Evolutionary conservation across 2,329 filamentous ascomycete genomes (phyloP).

Genomic region (Shiraia bambusicola): DNA sequence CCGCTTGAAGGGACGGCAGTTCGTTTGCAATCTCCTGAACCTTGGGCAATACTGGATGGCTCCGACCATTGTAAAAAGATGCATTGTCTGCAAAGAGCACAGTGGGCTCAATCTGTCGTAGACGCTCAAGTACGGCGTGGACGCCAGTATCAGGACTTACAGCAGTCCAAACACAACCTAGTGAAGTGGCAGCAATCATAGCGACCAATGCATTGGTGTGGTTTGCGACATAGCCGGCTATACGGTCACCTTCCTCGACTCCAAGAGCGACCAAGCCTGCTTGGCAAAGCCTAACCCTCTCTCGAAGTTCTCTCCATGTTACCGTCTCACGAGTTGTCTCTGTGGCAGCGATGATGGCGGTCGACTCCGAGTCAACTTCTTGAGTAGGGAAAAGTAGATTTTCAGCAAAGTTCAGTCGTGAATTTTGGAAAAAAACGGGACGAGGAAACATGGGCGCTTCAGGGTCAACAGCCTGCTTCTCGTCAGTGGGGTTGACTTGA

Average conservation of each 20-base stretch:
- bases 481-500: constrained; percentile 14
- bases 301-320: constrained; percentile 78
- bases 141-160: constrained; percentile 92
- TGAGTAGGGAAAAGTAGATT: constrained; percentile 81
- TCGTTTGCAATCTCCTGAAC: constrained; percentile 72
- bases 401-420: constrained; percentile 88
- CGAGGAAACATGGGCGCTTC: constrained; percentile 78
- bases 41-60: constrained; percentile 78
- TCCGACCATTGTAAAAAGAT: constrained; percentile 86
- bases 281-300: constrained; percentile 73
- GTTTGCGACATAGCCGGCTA: constrained; percentile 81
- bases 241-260: constrained; percentile 64
- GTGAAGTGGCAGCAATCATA: constrained; percentile 77
- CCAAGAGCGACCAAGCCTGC: constrained; percentile 68
- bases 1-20: constrained; percentile 66
- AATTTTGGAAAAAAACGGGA: constrained; percentile 78
- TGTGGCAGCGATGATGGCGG: constrained; percentile 78
- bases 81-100: constrained; percentile 87
- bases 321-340: constrained; percentile 67
- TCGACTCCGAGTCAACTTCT: constrained; percentile 57
- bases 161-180: constrained; percentile 90
- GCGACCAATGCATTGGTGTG: constrained; percentile 84
- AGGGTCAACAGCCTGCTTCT: constrained; percentile 64
- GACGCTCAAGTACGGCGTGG: constrained; percentile 82
- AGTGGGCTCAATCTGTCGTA: constrained; percentile 81